phyloP scores from a whole-genome alignment of 805 yeast genomes.

The Limtongozyma cylindracea region DNA sequence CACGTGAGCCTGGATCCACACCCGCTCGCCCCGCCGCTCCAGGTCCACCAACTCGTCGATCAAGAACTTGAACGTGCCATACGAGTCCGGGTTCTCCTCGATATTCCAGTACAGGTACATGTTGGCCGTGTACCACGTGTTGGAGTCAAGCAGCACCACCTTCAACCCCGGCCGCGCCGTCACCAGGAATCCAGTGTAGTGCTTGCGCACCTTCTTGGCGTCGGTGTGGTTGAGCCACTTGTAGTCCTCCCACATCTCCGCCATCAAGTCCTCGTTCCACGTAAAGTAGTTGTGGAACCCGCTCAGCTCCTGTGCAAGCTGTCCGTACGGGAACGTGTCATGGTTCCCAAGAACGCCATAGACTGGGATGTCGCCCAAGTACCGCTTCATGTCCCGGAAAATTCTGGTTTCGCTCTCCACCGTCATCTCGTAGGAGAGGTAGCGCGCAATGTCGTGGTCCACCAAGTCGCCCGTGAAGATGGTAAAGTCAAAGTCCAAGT shows the following conservation, averaged over 20 bases:
- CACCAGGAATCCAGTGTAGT: conserved; percentile 37
- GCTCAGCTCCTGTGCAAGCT: conserved; percentile 20
- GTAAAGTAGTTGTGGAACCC: conserved; percentile 4
- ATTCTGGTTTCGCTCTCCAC: conserved; percentile 55
- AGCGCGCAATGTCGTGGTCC: conserved; percentile 49
- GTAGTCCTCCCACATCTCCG: conserved; percentile 10
- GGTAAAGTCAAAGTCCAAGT: conserved; percentile 25
- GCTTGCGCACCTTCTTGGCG: conserved; percentile 9
- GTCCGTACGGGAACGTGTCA: conserved; percentile 52
- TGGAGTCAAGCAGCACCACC: conserved; percentile 37
- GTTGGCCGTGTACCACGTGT: conserved; percentile 41
- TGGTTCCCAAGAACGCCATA: conserved; percentile 46
- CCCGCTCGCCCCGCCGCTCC: conserved; percentile 31
- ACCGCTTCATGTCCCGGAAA: conserved; percentile 30
- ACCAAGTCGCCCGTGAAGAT: conserved; percentile 55
- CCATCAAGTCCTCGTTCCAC: conserved; percentile 13
- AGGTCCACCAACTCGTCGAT: conserved; percentile 35
- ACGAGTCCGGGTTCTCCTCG: conserved; percentile 27
- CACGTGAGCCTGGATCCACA: conserved; percentile 53
- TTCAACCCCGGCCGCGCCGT: conserved; percentile 29
- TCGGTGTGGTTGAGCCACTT: conserved; percentile 10
- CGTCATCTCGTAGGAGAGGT: no score
- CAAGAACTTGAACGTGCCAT: conserved; percentile 37
- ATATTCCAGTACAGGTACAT: conserved; percentile 22
- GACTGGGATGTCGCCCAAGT: conserved; percentile 24